Evolutionary conservation across 768 basidiomycete species (phyloP).

Genomic region (Suillus paluster): DNA sequence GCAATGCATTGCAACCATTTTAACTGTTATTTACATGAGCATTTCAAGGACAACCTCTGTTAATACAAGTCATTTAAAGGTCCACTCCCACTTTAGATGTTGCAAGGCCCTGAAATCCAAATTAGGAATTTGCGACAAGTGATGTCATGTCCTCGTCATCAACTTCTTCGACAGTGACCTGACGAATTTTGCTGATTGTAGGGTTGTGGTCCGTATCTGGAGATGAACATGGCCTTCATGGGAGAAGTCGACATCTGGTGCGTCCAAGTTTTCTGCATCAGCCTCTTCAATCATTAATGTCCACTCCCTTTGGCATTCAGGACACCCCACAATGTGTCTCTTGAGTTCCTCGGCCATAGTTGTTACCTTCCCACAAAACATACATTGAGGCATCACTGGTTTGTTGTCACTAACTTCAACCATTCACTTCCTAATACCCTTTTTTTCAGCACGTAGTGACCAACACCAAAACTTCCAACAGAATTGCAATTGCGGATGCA

Average conservation of each 20-base stretch:
- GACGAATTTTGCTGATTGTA: too few species aligned
- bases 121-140: neutral
- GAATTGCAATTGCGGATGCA: too few species aligned
- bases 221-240: too few species aligned
- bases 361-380: slow-evolving; percentile 1
- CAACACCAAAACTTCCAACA: too few species aligned
- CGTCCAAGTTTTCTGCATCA: too few species aligned
- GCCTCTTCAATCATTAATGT: neutral
- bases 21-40: neutral
- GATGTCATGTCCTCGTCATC: too few species aligned
- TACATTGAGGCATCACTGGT: neutral
- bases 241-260: too few species aligned
- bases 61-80: neutral
- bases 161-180: too few species aligned
- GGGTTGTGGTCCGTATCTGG: too few species aligned
- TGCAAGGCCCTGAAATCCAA: neutral
- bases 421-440: too few species aligned
- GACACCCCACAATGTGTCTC: slow-evolving; percentile 2
- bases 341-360: slow-evolving; percentile 1
- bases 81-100: neutral
- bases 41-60: neutral
- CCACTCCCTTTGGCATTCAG: slow-evolving; percentile 6
- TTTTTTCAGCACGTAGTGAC: too few species aligned
- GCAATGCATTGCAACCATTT: neutral
- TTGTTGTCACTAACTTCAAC: too few species aligned